A percentile compares a stretch with the other conserved stretches of the same genome.
phyloP scores from a whole-genome alignment of 768 basidiomycete genomes.

The Panaeolus papilionaceus region DNA sequence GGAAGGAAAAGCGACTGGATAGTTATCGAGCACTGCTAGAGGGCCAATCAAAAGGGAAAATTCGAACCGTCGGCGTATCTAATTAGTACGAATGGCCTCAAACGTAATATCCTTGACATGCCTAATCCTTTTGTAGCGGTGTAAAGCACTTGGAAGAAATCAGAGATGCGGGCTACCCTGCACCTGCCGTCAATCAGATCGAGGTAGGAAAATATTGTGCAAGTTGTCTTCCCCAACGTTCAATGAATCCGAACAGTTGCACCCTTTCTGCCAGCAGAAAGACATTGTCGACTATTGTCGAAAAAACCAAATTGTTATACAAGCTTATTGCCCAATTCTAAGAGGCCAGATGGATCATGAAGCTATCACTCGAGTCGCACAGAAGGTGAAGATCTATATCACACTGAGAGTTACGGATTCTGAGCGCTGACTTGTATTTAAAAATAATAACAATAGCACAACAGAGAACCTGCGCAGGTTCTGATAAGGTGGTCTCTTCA shows the following conservation, averaged over 20 bases:
- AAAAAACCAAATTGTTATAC: slow-evolving; percentile 61
- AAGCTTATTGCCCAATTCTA: slow-evolving; percentile 82
- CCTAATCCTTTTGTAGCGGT: slow-evolving; percentile 45
- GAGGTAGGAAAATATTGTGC: slow-evolving; percentile 51
- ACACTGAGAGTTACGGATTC: background rate
- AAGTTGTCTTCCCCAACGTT: background rate
- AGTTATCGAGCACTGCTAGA: slow-evolving; percentile 74
- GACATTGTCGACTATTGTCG: slow-evolving; percentile 80
- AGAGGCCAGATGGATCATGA: slow-evolving; percentile 63
- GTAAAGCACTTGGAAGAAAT: slow-evolving; percentile 81
- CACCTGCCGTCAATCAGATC: slow-evolving; percentile 82
- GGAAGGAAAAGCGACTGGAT: slow-evolving; percentile 64
- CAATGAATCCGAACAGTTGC: slow-evolving; percentile 51
- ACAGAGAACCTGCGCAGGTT: slow-evolving; percentile 75
- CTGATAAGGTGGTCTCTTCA: slow-evolving; percentile 93
- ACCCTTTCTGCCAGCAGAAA: slow-evolving; percentile 83
- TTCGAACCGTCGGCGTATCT: slow-evolving; percentile 75
- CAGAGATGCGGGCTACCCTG: slow-evolving; percentile 59
- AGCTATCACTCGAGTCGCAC: slow-evolving; percentile 57
- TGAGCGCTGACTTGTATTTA: background rate
- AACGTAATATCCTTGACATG: background rate
- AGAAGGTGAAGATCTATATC: slow-evolving; percentile 52
- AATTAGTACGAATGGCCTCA: background rate
- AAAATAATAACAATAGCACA: slow-evolving; percentile 44
- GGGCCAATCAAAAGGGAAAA: slow-evolving; percentile 64